Percentiles rank a stretch among this genome's conserved stretches.
phyloP scores from a whole-genome alignment of 192 early-diverging fungal genomes.

The Funneliformis geosporum region DNA sequence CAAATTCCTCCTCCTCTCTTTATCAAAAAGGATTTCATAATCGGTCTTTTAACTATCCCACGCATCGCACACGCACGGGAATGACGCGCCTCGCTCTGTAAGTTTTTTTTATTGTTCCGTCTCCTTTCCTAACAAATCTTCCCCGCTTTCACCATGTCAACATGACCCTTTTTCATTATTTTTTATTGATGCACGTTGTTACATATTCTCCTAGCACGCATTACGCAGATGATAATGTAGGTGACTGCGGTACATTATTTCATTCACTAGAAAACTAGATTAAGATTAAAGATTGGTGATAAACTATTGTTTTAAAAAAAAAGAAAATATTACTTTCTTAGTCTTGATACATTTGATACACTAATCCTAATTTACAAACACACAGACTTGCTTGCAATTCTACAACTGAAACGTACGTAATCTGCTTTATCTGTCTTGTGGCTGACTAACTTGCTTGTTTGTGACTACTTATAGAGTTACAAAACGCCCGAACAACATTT shows the following conservation, averaged over 20 bases:
- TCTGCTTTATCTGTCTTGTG: conserved; percentile 14
- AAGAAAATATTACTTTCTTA: background rate
- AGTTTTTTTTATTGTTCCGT: too few relatives aligned
- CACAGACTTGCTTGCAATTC: background rate
- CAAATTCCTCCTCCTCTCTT: too few relatives aligned
- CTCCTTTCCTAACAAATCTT: too few relatives aligned
- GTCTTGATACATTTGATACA: background rate
- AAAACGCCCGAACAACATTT: background rate
- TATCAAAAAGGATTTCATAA: too few relatives aligned
- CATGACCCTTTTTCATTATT: too few relatives aligned
- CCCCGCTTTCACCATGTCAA: background rate
- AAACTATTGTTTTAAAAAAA: background rate
- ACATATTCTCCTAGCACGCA: background rate
- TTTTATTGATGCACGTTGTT: background rate
- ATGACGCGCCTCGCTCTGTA: too few relatives aligned
- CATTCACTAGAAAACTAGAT: background rate
- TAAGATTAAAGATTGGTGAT: background rate
- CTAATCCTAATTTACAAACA: background rate
- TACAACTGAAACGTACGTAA: background rate
- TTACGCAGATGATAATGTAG: background rate
- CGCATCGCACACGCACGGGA: too few relatives aligned
- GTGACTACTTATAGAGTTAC: background rate
- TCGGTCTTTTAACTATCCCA: too few relatives aligned
- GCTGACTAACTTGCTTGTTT: conserved; percentile 18
- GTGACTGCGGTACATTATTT: too few relatives aligned